phyloP scores from a whole-genome alignment of 164 flowering plant species.

The Platanus orientalis region DNA sequence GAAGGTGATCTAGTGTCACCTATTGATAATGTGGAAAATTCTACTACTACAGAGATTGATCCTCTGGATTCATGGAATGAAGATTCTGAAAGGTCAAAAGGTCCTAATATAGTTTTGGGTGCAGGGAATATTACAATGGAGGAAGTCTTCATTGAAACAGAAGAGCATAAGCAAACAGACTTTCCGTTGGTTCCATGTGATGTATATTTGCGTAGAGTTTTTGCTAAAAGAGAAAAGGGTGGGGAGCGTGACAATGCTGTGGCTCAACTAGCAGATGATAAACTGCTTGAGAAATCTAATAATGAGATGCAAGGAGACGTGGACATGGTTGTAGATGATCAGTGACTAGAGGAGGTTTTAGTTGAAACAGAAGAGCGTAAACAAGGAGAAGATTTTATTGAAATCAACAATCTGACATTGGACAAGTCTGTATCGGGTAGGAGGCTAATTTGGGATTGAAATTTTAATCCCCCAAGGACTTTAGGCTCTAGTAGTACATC shows the following conservation, averaged over 20 bases:
- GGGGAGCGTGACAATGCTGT: conserved; percentile 13
- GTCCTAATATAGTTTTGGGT: conserved; percentile 10
- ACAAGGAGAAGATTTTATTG: conserved; percentile 13
- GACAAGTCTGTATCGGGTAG: conserved; percentile 34
- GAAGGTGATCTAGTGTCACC: conserved; percentile 3
- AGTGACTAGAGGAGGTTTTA: conserved; percentile 13
- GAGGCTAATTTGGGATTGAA: not conserved
- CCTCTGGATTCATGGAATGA: conserved; percentile 17
- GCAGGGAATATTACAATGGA: too few species aligned
- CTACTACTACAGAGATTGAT: conserved; percentile 3
- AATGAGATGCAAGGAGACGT: conserved; percentile 13
- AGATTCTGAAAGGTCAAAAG: conserved; percentile 8
- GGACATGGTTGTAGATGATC: conserved; percentile 9
- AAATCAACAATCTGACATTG: conserved; percentile 1
- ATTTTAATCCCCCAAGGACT: too few species aligned
- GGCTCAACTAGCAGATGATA: conserved; percentile 15
- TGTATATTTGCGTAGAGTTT: conserved; percentile 6
- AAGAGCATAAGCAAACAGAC: conserved; percentile 12
- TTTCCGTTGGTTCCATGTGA: conserved; percentile 13
- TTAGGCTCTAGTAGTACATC: too few species aligned
- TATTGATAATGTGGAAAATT: conserved; percentile 8
- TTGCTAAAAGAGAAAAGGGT: conserved; percentile 4
- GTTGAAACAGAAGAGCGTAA: conserved; percentile 15
- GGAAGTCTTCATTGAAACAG: not conserved
- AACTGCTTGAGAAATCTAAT: conserved; percentile 6